These are phyloP conservation scores for Geotrichum klebahnii DNA, from an alignment of 1,139 yeast genomes.

Conservation along the genomic window DNA sequence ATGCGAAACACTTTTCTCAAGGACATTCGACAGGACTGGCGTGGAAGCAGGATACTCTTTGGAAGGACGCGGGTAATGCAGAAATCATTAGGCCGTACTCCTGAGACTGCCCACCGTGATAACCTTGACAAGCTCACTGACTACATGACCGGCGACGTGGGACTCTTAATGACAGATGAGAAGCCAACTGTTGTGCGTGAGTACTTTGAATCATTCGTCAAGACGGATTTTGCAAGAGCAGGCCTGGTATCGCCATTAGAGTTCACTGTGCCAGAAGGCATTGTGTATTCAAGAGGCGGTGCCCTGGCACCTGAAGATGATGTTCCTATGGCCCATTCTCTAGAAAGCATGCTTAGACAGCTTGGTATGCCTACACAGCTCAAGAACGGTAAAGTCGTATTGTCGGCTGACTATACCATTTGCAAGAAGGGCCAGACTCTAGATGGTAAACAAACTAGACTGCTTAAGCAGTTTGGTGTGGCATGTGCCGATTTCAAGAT, in stretches of 20 bases:
- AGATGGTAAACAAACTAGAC: conserved; percentile 87
- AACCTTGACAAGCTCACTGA: conserved; percentile 67
- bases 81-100: conserved; percentile 82
- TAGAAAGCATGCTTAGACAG: conserved; percentile 87
- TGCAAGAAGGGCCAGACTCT: conserved; percentile 75
- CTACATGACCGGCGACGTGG: conserved; percentile 66
- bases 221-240: conserved; percentile 84
- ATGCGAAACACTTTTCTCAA: conserved; percentile 95
- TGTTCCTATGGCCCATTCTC: conserved; percentile 91
- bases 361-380: conserved; percentile 88
- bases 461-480: conserved; percentile 90
- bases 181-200: conserved; percentile 75
- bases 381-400: conserved; percentile 77
- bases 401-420: conserved; percentile 73
- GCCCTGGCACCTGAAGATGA: conserved; percentile 86
- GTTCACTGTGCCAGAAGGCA: conserved; percentile 82
- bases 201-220: conserved; percentile 73
- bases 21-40: conserved; percentile 88
- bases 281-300: conserved; percentile 93
- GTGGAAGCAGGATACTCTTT: conserved; percentile 76
- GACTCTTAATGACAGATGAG: conserved; percentile 84
- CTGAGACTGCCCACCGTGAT: conserved; percentile 86
- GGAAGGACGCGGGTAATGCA: conserved; percentile 93
- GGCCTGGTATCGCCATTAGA: conserved; percentile 79
- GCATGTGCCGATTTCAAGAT: conserved; percentile 91